Evolutionary conservation across 2,329 filamentous ascomycete genomes (phyloP).

Genomic region (Anthostomella pinea): DNA sequence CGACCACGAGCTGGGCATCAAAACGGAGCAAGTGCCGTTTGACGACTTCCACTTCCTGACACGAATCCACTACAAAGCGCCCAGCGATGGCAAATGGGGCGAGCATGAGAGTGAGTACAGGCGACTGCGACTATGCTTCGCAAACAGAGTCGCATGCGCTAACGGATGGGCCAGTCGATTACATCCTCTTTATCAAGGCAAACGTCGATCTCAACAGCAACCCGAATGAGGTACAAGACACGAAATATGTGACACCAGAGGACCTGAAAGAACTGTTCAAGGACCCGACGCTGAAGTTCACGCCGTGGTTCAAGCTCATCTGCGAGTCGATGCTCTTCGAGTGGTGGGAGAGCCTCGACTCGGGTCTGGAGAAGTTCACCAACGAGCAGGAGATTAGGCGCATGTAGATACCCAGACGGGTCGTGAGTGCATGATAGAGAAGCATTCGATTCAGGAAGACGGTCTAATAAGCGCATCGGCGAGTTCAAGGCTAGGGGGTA

Average conservation of each 20-base stretch:
- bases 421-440: neutral
- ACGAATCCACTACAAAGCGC: conserved; percentile 96
- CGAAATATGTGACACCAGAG: conserved; percentile 77
- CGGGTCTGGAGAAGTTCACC: conserved; percentile 78
- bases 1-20: conserved; percentile 92
- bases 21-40: conserved; percentile 80
- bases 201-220: conserved; percentile 82
- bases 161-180: conserved; percentile 66
- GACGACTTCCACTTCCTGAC: conserved; percentile 93
- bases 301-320: conserved; percentile 99
- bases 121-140: neutral
- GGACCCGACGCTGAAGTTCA: conserved; percentile 79
- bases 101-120: conserved; percentile 84
- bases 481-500: conserved; percentile 4
- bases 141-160: conserved; percentile 14
- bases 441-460: neutral
- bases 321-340: conserved; percentile 97
- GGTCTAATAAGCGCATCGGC: conserved; percentile 2
- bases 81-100: conserved; percentile 96
- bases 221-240: conserved; percentile 84
- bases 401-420: conserved; percentile 51
- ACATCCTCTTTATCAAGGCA: conserved; percentile 96
- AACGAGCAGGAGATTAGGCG: conserved; percentile 84
- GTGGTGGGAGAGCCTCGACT: conserved; percentile 89
- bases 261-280: conserved; percentile 83